Conservation (phyloP, 192 early-diverging fungal genomes). For the Gigaspora rosea region DNA sequence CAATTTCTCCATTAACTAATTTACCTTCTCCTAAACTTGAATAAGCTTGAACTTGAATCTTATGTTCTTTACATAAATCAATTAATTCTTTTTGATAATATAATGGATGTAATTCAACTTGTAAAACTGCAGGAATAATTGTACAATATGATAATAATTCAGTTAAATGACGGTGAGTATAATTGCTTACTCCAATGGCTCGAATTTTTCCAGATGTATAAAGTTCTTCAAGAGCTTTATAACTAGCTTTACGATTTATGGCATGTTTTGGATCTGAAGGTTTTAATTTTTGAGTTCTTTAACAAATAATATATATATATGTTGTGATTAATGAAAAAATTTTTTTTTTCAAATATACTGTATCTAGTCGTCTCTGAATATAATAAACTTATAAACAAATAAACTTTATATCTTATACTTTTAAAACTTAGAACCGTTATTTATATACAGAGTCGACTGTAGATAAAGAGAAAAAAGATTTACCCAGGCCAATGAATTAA, state of each 20-base stretch:
- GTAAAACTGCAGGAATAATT: constrained; percentile 66
- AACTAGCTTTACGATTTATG: constrained; percentile 57
- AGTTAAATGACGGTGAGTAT: constrained; percentile 57
- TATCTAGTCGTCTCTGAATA: background rate
- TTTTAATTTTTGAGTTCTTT: constrained; percentile 42
- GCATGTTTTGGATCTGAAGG: constrained; percentile 50
- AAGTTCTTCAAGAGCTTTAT: constrained; percentile 63
- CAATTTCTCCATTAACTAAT: constrained; percentile 31
- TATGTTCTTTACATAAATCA: constrained; percentile 52
- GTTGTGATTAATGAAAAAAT: too few species aligned
- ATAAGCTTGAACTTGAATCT: constrained; percentile 69
- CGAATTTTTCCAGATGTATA: constrained; percentile 58
- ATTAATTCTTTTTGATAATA: constrained; percentile 59
- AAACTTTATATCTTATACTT: constrained; percentile 7
- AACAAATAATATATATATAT: background rate
- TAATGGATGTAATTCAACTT: constrained; percentile 72
- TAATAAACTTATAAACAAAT: constrained; percentile 19
- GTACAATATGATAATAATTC: constrained; percentile 57
- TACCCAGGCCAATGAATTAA: constrained; percentile 81
- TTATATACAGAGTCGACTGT: too few species aligned
- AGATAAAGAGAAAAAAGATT: background rate
- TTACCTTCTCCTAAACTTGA: constrained; percentile 68
- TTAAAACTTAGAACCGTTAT: background rate
- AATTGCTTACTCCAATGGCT: constrained; percentile 77
- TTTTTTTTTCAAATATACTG: too few species aligned